Conservation (phyloP, 495 filamentous ascomycete genomes). For the Daldinia childiae region DNA sequence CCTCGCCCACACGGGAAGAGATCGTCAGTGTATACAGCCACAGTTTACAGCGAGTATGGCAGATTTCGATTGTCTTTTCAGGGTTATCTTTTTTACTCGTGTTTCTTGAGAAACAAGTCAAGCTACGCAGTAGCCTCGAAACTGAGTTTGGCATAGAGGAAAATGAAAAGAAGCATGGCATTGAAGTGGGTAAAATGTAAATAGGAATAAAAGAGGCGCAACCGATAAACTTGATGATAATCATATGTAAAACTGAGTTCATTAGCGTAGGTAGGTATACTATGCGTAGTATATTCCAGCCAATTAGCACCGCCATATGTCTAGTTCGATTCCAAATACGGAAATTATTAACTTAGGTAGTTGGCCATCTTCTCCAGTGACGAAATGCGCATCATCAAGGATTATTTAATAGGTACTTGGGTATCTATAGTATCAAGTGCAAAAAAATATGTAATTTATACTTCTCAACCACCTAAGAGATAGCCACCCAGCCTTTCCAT, state of each 20-base stretch:
- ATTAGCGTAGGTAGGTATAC: no score
- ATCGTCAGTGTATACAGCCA: background rate
- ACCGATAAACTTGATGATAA: no score
- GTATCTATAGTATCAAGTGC: no score
- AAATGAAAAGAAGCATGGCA: background rate
- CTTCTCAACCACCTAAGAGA: no score
- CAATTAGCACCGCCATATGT: background rate
- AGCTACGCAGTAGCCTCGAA: background rate
- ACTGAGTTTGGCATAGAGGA: background rate
- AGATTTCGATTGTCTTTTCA: background rate
- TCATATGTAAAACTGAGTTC: no score
- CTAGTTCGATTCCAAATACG: background rate
- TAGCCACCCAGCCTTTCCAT: no score
- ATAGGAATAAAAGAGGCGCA: background rate
- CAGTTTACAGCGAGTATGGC: background rate
- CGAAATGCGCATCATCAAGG: background rate
- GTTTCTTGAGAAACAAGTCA: background rate
- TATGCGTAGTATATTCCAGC: background rate
- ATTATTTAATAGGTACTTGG: background rate
- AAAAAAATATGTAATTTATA: no score
- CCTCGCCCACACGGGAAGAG: background rate
- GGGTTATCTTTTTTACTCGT: background rate
- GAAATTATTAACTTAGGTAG: background rate
- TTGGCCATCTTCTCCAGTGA: background rate
- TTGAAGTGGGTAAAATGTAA: background rate